Base-by-base conservation (phyloP, 2,329 filamentous ascomycete genomes). In the Penicillium sp. region DNA sequence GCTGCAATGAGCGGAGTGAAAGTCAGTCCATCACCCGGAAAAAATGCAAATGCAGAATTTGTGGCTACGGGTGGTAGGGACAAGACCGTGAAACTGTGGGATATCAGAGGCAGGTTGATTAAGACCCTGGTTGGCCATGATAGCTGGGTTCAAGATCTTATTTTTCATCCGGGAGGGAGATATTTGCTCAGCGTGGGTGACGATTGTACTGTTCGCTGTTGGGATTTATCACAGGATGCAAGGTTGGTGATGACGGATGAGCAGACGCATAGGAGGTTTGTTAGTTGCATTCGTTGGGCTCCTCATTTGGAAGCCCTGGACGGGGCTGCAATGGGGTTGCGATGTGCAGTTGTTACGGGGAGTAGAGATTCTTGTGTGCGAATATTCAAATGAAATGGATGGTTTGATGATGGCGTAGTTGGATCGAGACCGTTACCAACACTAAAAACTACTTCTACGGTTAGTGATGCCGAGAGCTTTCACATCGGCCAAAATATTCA, bases 101-200 rank as follows among this genome's bases (percentile, higher is more conserved):
- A 96, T 74, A 85, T 88, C 9, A 86, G 92, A 58, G 93, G 93
- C 33, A 92, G 89, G 6, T 87, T 92, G 65, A 88, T 97, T 73
- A 93, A 92, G 75, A 94, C 90, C 0, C 82, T 97, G 2, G 81
- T 88, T 0, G 93, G 93, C 1, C 93, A 97, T 75, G 93, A 97
- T 76, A 97, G 97, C 75, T 97, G 93, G 93, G 88, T 97, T 8
- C 87, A 91, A 42, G 90, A 86, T 0, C 79, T 97, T 4, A 87
- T 92, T 7, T 97, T 97, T 75, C 93, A 97, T 72, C 93, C 93
- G 0, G 91, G 91, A 12, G 93, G 93, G 56, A 95, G 93, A 77
- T 97, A 94, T 72, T 83, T 97, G 1, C 80, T 97, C 3, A 93
- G 89, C 12, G 91, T 90, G 26, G 86, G 89, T 7, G 93, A 97